Evolutionary conservation across 1,139 yeast species (phyloP), one percentile per base, ranked within the genome.

Genomic region (Protomyces arabidopsidicola): DNA sequence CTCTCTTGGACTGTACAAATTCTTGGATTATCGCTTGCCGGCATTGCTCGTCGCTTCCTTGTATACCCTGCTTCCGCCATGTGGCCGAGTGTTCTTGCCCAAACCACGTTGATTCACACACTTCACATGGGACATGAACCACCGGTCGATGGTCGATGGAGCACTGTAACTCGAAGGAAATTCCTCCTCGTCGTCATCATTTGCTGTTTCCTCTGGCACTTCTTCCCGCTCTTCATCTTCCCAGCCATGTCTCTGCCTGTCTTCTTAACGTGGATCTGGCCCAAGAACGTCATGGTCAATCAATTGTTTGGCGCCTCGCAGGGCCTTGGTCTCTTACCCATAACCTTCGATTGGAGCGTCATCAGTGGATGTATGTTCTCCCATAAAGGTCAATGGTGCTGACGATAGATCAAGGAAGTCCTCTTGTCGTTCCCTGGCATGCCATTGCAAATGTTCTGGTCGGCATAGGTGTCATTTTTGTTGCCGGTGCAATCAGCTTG

Each of bases 1-100:
- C 85, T 85, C 22, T 74, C 82, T 5, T 75, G 74, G 61, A 60
- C 62, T n/a, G 39, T 45, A 9, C 88, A 85, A 72, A 76, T 84
- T 68, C 78, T 85, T 60, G 88, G 89, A 12, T 82, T 84, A 68
- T 83, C 86, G n/a, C 72, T 84, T 64, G 87, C 87, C 48, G 89
- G 90, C 58, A 65, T 85, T 65, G 78, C 80, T 54, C 77, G 85
- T 69, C 78, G 82, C 68, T 77, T 84, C 35, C 76, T 86, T 67
- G 86, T 85, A 20, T 81, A 81, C 66, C 86, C 88, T 6, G 80
- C 86, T 8, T 76, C 82, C 8, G 83, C 85, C 76, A 80, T 85
- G 63, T 86, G 89, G 89, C 90, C 90, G 1, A 34, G 39, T 12
- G 55, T 53, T n/a, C 58, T 67, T 16, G 64, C 51, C 4, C 24